Evolutionary conservation across 768 basidiomycete species (phyloP).

Genomic region (Cyclocybe aegerita): DNA sequence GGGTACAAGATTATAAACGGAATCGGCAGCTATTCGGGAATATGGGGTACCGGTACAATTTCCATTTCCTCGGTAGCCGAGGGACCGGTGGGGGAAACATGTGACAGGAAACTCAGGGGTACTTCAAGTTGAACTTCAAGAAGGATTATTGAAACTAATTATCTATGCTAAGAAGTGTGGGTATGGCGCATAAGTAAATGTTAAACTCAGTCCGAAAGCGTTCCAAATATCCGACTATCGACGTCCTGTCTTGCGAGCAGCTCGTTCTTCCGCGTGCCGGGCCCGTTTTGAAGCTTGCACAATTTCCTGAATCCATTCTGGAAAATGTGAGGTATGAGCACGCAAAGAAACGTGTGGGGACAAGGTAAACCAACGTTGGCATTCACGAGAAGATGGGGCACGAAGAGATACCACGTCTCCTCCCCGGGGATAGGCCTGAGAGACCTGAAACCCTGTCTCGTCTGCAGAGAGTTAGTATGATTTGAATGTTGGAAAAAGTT

Average conservation of each 20-base stretch:
- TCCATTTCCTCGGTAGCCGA: slow-evolving; percentile 19
- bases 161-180: neutral
- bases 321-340: neutral
- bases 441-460: slow-evolving; percentile 65
- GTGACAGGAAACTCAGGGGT: slow-evolving; percentile 5
- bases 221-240: slow-evolving; percentile 1
- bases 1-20: neutral
- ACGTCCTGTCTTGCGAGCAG: slow-evolving; percentile 22
- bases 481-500: too few species aligned
- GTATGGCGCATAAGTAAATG: slow-evolving; percentile 6
- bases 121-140: neutral
- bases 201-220: too few species aligned
- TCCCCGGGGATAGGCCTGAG: slow-evolving; percentile 68
- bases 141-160: neutral
- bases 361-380: slow-evolving; percentile 36
- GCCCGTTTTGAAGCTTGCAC: slow-evolving; percentile 40
- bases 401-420: slow-evolving; percentile 67
- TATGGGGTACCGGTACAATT: slow-evolving; percentile 12
- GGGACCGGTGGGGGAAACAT: slow-evolving; percentile 15
- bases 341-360: neutral
- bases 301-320: slow-evolving; percentile 38
- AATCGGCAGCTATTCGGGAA: slow-evolving; percentile 12
- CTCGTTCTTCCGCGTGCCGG: slow-evolving; percentile 44
- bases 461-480: slow-evolving; percentile 38
- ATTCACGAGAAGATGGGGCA: slow-evolving; percentile 57